Evolutionary conservation across 2,329 filamentous ascomycete genomes (phyloP).

Genomic region (Botrytis sinoallii): DNA sequence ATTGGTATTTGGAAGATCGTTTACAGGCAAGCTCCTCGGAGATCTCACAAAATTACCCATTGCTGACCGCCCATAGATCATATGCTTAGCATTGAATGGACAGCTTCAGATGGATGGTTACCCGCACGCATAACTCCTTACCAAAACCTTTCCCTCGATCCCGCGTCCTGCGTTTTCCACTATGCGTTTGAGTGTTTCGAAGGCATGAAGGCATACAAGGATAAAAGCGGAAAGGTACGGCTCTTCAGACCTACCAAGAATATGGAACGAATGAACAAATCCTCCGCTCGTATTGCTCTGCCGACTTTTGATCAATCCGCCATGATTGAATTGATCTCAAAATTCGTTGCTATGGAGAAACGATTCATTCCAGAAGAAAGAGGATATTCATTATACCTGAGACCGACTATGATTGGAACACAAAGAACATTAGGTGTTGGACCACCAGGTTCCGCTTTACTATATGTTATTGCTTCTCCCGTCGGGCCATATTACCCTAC

Average conservation of each 20-base stretch:
- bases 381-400: slow-evolving; percentile 93
- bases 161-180: slow-evolving; percentile 95
- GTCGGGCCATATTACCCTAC: slow-evolving; percentile 98
- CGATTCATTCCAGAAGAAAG: slow-evolving; percentile 83
- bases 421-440: slow-evolving; percentile 91
- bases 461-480: slow-evolving; percentile 93
- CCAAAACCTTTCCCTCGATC: slow-evolving; percentile 95
- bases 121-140: slow-evolving; percentile 83
- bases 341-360: slow-evolving; percentile 76
- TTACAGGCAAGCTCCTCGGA: slow-evolving; percentile 64
- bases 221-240: slow-evolving; percentile 71
- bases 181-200: slow-evolving; percentile 98
- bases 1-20: slow-evolving; percentile 84
- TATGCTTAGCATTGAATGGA: slow-evolving; percentile 96
- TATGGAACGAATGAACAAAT: slow-evolving; percentile 93
- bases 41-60: background rate
- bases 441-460: slow-evolving; percentile 83
- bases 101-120: slow-evolving; percentile 69
- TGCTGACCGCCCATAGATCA: slow-evolving; percentile 62
- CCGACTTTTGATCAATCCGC: slow-evolving; percentile 75
- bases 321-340: slow-evolving; percentile 76
- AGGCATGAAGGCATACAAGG: slow-evolving; percentile 99
- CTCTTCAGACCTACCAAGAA: slow-evolving; percentile 95
- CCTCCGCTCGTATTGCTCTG: slow-evolving; percentile 84
- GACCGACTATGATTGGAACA: slow-evolving; percentile 95